These are phyloP conservation scores for Flaveria brownii DNA, from an alignment of 129 eudicot species.

Conservation along the genomic window DNA sequence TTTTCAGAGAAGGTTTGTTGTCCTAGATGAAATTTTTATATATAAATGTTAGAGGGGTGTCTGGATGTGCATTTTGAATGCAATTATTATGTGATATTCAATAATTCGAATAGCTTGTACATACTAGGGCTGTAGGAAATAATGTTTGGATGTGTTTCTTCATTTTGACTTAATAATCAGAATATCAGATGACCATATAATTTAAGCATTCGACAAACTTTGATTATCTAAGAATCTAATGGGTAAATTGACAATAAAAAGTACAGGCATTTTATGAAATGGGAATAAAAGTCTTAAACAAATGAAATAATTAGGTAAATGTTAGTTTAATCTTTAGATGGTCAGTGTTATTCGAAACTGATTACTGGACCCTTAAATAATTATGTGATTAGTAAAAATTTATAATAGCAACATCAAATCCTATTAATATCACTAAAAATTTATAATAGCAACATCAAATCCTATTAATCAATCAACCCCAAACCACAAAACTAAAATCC, in stretches of 20 bases:
- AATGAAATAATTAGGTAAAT: background rate
- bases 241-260: background rate
- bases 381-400: background rate
- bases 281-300: background rate
- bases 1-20: slow-evolving; percentile 81
- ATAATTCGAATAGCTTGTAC: background rate
- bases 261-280: background rate
- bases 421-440: background rate
- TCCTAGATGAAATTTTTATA: background rate
- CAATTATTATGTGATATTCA: background rate
- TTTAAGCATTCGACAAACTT: background rate
- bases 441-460: background rate
- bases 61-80: background rate
- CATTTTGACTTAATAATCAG: background rate
- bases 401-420: background rate
- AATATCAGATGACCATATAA: background rate
- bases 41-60: background rate
- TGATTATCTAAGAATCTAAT: background rate
- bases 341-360: background rate
- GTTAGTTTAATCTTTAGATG: background rate
- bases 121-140: background rate
- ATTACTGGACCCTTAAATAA: slow-evolving; percentile 1
- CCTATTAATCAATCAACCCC: background rate
- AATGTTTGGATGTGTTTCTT: background rate
- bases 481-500: background rate